Evolutionary conservation across 2,329 filamentous ascomycete genomes (phyloP).

Genomic region (Aspergillus sergii): DNA sequence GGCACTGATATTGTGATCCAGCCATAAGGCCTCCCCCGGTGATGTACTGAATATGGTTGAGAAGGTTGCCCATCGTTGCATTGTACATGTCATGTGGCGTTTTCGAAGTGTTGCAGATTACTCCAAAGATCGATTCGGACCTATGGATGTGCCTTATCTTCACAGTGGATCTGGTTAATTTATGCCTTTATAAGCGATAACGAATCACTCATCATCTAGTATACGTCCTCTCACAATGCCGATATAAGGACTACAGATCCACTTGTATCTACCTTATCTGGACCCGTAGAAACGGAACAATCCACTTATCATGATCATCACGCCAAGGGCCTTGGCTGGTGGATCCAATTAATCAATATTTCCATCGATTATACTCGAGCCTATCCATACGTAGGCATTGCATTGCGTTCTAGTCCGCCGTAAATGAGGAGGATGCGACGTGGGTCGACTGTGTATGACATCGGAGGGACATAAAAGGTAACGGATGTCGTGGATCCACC

Average conservation of each 20-base stretch:
- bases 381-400: no score
- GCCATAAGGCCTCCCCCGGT: not conserved
- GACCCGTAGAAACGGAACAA: no score
- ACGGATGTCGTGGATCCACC: no score
- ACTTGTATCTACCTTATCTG: not conserved
- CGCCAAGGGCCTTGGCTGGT: no score
- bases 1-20: conserved; percentile 3
- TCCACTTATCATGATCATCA: no score
- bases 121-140: not conserved
- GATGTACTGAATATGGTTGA: not conserved
- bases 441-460: no score
- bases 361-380: no score
- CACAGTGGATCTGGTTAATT: not conserved
- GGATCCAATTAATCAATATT: no score
- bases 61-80: not conserved
- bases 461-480: no score
- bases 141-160: not conserved
- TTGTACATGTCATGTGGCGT: not conserved
- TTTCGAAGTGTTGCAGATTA: not conserved
- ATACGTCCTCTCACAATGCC: not conserved
- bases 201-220: not conserved
- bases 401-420: no score
- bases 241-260: not conserved
- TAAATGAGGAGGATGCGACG: no score
- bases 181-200: not conserved